Evolutionary conservation across 305 asterid species (phyloP).

Genomic region (Fraxinus dipetala): DNA sequence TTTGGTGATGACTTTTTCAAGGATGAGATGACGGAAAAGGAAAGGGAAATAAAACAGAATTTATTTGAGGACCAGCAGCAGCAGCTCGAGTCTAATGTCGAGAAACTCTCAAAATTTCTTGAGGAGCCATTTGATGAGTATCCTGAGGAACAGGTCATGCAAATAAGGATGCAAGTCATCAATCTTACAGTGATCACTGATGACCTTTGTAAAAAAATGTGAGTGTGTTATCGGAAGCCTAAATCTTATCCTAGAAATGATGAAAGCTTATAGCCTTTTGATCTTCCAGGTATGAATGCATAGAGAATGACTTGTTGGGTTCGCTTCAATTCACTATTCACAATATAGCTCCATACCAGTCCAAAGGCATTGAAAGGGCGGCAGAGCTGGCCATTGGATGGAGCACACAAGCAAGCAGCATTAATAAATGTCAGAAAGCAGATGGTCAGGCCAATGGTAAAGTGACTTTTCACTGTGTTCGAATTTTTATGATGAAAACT

Average conservation of each 20-base stretch:
- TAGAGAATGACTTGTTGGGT: slow-evolving; percentile 86
- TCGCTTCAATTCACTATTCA: slow-evolving; percentile 61
- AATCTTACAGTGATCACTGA: slow-evolving; percentile 66
- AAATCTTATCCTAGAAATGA: slow-evolving; percentile 11
- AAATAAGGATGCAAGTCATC: slow-evolving; percentile 66
- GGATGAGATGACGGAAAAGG: slow-evolving; percentile 67
- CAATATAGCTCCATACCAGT: slow-evolving; percentile 80
- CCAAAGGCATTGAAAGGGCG: slow-evolving; percentile 88
- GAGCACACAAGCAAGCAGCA: slow-evolving; percentile 36
- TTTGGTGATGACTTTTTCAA: slow-evolving; percentile 78
- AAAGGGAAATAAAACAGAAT: slow-evolving; percentile 63
- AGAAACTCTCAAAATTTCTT: slow-evolving; percentile 73
- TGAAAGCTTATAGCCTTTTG: slow-evolving; percentile 25
- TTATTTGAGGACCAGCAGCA: slow-evolving; percentile 97
- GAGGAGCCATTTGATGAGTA: slow-evolving; percentile 79
- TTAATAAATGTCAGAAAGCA: slow-evolving; percentile 31
- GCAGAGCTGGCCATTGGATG: slow-evolving; percentile 53
- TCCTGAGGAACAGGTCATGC: slow-evolving; percentile 43
- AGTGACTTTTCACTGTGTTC: slow-evolving; percentile 19
- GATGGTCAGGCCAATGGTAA: slow-evolving; percentile 56
- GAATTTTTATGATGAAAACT: slow-evolving; percentile 16
- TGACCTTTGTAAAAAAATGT: slow-evolving; percentile 80
- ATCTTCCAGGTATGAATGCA: slow-evolving; percentile 83
- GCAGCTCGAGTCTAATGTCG: slow-evolving; percentile 88
- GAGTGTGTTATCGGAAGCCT: slow-evolving; percentile 29